A percentile compares a stretch with the other conserved stretches of the same genome.
These are phyloP conservation scores for Malus fusca DNA, from an alignment of 306 rosid species.

Conservation along the genomic window DNA sequence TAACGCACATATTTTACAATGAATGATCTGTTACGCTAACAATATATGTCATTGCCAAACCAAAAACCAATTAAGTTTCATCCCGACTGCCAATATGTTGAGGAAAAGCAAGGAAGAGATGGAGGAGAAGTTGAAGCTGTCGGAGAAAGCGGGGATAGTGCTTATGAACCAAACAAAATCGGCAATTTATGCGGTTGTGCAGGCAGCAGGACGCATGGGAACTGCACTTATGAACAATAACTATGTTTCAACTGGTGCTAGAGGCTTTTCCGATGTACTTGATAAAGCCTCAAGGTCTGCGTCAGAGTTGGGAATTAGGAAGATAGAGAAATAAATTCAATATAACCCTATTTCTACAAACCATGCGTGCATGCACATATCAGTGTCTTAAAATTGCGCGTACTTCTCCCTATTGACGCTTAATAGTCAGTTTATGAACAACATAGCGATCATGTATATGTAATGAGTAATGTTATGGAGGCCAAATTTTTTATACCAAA, in stretches of 20 bases:
- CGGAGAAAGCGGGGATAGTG: not conserved
- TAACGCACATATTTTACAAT: not conserved
- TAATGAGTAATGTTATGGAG: too few species aligned
- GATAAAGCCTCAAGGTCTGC: constrained; percentile 5
- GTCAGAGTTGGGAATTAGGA: not conserved
- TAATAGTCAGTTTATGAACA: too few species aligned
- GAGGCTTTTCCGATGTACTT: not conserved
- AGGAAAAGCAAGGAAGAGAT: not conserved
- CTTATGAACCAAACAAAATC: not conserved
- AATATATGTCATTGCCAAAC: not conserved
- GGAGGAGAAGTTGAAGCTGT: not conserved
- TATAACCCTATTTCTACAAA: not conserved
- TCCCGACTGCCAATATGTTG: not conserved
- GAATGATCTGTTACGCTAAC: not conserved
- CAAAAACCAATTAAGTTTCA: not conserved
- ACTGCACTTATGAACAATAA: too few species aligned
- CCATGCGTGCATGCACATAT: not conserved
- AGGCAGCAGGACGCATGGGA: not conserved
- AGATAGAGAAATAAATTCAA: not conserved
- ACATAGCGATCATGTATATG: too few species aligned
- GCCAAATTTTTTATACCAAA: too few species aligned
- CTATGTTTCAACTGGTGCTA: not conserved
- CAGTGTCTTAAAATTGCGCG: not conserved
- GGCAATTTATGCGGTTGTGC: not conserved
- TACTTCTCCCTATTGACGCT: not conserved